A percentile compares a stretch with the other conserved stretches of the same genome.
Evolutionary conservation across 2,329 filamentous ascomycete species (phyloP).

Genomic region (Cladophialophora exuberans): DNA sequence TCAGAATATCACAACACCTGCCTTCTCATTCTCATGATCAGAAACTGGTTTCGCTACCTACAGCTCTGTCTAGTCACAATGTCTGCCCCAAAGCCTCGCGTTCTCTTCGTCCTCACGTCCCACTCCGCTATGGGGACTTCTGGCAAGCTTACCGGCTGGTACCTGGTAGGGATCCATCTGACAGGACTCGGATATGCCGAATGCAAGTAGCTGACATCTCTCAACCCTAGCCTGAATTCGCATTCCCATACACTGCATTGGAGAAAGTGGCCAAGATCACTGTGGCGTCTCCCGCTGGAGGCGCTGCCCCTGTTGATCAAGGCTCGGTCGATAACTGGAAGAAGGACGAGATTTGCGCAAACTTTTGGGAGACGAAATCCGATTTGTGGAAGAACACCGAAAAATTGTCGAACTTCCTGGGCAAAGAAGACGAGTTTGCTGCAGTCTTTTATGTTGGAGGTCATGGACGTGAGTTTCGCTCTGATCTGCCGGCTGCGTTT

Average conservation of each 20-base stretch:
- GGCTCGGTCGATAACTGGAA: slow-evolving; percentile 59
- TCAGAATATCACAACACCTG: background rate
- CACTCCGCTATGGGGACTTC: background rate
- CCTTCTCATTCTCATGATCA: background rate
- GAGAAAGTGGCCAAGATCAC: slow-evolving; percentile 5
- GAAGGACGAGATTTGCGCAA: slow-evolving; percentile 53
- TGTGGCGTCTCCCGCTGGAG: slow-evolving; percentile 10
- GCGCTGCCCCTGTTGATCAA: slow-evolving; percentile 53
- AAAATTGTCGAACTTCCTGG: slow-evolving; percentile 60
- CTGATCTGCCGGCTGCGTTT: too few species aligned
- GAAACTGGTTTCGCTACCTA: background rate
- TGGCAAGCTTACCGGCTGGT: background rate
- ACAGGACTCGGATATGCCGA: background rate
- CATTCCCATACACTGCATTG: slow-evolving; percentile 10
- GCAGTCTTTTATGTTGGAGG: slow-evolving; percentile 65
- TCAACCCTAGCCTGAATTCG: slow-evolving; percentile 15
- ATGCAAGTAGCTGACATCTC: background rate
- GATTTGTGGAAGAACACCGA: slow-evolving; percentile 66
- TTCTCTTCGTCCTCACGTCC: background rate
- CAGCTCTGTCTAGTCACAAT: background rate
- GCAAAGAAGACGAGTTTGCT: slow-evolving; percentile 64
- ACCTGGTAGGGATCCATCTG: background rate
- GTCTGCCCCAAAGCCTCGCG: background rate
- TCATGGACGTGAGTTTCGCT: slow-evolving; percentile 46
- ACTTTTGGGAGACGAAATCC: slow-evolving; percentile 61